Evolutionary conservation across 148 eudicot species (phyloP).

Genomic region (Persicaria tinctoria): DNA sequence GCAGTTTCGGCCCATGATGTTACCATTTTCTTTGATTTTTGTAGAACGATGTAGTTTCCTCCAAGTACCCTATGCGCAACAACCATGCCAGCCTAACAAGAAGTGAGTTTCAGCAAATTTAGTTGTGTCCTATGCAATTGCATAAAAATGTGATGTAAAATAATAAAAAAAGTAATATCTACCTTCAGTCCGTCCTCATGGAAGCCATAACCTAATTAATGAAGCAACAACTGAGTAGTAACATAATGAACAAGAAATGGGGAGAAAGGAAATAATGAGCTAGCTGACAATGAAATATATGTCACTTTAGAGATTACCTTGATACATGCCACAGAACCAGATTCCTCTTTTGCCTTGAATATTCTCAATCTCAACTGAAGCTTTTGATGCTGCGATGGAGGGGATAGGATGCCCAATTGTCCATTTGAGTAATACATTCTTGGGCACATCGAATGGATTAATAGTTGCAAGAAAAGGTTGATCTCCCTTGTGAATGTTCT

Average conservation of each 20-base stretch:
- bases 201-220: too few relatives aligned
- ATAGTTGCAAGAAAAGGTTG: slow-evolving; percentile 70
- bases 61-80: slow-evolving; percentile 62
- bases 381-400: slow-evolving; percentile 77
- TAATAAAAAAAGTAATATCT: too few relatives aligned
- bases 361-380: slow-evolving; percentile 48
- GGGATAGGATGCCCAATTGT: slow-evolving; percentile 78
- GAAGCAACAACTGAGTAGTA: too few relatives aligned
- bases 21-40: slow-evolving; percentile 79
- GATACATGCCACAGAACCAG: slow-evolving; percentile 95
- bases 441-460: slow-evolving; percentile 57
- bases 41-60: slow-evolving; percentile 28
- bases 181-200: too few relatives aligned
- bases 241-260: too few relatives aligned
- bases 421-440: slow-evolving; percentile 66
- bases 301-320: slow-evolving; percentile 29
- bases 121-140: too few relatives aligned
- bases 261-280: too few relatives aligned
- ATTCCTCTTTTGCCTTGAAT: slow-evolving; percentile 90
- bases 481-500: slow-evolving; percentile 48
- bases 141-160: too few relatives aligned
- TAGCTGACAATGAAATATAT: too few relatives aligned
- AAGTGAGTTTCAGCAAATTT: too few relatives aligned
- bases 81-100: slow-evolving; percentile 55
- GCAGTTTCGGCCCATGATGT: slow-evolving; percentile 60